phyloP scores from a whole-genome alignment of 331 rosid species.

The Malus hybrid region DNA sequence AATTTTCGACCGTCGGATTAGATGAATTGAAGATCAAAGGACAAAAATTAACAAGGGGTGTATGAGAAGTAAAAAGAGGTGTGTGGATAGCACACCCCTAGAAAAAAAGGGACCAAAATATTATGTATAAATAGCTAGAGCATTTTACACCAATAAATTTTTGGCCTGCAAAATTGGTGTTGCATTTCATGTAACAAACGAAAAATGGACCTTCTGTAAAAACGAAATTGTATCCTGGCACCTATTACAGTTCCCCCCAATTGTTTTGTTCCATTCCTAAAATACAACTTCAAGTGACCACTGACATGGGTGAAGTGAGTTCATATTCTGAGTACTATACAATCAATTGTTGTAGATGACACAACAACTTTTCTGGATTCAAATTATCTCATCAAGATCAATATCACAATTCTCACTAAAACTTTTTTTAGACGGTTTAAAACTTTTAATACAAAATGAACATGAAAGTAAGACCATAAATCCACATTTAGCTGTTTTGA shows the following conservation, averaged over 20 bases:
- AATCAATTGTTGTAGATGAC: background rate
- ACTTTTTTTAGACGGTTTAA: background rate
- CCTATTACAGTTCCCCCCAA: background rate
- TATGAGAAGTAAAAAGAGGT: too few species aligned
- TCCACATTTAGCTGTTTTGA: conserved; percentile 6
- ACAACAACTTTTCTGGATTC: background rate
- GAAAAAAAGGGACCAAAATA: background rate
- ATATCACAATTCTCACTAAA: background rate
- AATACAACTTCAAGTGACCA: background rate
- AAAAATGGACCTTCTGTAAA: background rate
- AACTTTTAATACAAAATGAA: background rate
- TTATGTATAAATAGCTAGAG: background rate
- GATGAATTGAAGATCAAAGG: too few species aligned
- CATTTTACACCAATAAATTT: background rate
- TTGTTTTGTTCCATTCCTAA: background rate
- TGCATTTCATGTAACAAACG: background rate
- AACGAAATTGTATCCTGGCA: background rate
- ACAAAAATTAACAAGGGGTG: too few species aligned
- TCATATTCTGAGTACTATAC: background rate
- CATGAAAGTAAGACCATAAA: background rate
- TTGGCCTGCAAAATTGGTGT: background rate
- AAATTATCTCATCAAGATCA: background rate
- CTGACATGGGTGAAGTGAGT: background rate
- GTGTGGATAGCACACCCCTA: too few species aligned
- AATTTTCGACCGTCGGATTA: too few species aligned